These are phyloP conservation scores for Picea sitchensis DNA, from an alignment of 75 land plant species.

Conservation along the genomic window DNA sequence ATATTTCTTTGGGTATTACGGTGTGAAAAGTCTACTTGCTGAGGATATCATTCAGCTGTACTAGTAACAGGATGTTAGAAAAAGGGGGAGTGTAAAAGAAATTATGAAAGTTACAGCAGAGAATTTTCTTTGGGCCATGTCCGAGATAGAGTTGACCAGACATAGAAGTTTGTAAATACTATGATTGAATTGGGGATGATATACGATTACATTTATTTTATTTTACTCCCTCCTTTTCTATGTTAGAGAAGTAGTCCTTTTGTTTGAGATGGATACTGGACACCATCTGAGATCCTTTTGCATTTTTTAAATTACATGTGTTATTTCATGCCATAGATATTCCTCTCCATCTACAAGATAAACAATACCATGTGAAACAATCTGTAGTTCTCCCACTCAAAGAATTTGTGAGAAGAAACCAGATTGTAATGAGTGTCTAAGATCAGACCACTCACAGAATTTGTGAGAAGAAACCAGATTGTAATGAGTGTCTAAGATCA, in stretches of 20 bases:
- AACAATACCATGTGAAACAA: background rate
- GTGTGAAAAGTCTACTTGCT: constrained; percentile 9
- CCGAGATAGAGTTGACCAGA: background rate
- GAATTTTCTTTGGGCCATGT: background rate
- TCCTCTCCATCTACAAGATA: no score
- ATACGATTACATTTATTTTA: background rate
- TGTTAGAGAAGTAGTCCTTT: background rate
- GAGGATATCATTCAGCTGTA: background rate
- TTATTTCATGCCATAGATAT: no score
- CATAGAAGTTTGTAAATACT: background rate
- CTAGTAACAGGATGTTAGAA: background rate
- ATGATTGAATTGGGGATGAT: constrained; percentile 3
- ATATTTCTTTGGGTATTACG: constrained; percentile 1
- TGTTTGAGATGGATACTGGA: background rate
- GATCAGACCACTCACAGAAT: background rate
- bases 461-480: background rate
- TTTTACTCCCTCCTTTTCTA: background rate
- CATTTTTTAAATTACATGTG: background rate
- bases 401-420: background rate
- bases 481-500: background rate
- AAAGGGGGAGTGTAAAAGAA: background rate
- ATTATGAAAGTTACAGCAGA: background rate
- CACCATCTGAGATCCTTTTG: background rate
- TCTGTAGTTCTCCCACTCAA: background rate
- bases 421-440: background rate